Evolutionary conservation across 345 rosid species (phyloP).

Genomic region (Isatis tinctoria): DNA sequence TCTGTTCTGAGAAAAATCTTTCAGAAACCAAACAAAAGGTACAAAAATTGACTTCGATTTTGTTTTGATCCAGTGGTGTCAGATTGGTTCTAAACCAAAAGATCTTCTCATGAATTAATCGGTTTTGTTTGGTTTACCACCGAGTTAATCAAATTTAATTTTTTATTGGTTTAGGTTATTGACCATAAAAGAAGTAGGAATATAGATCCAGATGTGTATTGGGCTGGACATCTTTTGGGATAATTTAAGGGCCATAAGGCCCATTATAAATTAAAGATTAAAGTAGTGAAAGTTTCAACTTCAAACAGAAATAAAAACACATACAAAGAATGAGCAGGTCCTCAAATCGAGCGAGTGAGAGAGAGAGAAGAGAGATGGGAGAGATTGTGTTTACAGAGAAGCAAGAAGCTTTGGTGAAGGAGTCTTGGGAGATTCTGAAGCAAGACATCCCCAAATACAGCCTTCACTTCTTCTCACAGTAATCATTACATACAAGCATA

Average conservation of each 20-base stretch:
- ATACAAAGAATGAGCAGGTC: neutral
- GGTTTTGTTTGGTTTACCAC: neutral
- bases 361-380: conserved; percentile 33
- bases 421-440: conserved; percentile 61
- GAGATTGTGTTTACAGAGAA: conserved; percentile 47
- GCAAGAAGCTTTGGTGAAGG: conserved; percentile 61
- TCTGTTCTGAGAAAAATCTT: neutral
- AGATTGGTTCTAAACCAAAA: neutral
- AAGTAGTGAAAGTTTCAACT: neutral
- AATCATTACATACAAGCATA: neutral
- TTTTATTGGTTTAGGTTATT: neutral
- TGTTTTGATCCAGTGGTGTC: neutral
- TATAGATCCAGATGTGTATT: neutral
- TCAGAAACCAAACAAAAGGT: neutral
- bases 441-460: conserved; percentile 48
- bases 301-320: neutral
- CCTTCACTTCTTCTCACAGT: conserved; percentile 44
- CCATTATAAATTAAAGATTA: neutral
- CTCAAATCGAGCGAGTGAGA: neutral
- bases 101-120: no score
- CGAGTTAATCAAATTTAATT: neutral
- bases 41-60: neutral
- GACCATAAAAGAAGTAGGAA: neutral
- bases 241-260: neutral
- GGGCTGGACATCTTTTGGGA: neutral